Percentiles rank a stretch among this genome's conserved stretches.
These are phyloP conservation scores for Chaetomium tenue DNA, from an alignment of 495 filamentous ascomycete genomes.

Conservation along the genomic window DNA sequence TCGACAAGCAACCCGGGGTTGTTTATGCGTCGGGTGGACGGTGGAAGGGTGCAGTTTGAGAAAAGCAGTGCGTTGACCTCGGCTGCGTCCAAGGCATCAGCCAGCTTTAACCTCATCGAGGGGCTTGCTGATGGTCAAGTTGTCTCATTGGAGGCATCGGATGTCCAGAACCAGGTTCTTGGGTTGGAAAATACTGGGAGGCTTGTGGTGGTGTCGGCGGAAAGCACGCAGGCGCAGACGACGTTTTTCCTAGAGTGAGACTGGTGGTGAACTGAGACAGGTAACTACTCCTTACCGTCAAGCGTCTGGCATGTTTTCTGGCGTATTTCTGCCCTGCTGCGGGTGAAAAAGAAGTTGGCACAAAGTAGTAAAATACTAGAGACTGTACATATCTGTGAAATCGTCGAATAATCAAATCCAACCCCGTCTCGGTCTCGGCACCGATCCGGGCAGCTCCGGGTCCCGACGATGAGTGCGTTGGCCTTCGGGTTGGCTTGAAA, in stretches of 20 bases:
- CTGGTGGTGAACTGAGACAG: too few species aligned
- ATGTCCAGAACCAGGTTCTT: slow-evolving; percentile 21
- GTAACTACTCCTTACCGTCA: too few species aligned
- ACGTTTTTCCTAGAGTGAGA: slow-evolving; percentile 26
- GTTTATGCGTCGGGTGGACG: slow-evolving; percentile 21
- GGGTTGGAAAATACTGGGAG: slow-evolving; percentile 9
- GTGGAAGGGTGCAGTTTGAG: slow-evolving; percentile 22
- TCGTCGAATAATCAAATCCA: too few species aligned
- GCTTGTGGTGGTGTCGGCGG: slow-evolving; percentile 1
- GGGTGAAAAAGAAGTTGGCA: too few species aligned
- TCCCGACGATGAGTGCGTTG: background rate
- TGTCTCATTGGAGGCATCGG: slow-evolving; percentile 26
- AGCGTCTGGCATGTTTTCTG: too few species aligned
- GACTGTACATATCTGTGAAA: too few species aligned
- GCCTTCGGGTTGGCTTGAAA: too few species aligned
- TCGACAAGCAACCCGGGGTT: slow-evolving; percentile 26
- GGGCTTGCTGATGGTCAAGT: slow-evolving; percentile 22
- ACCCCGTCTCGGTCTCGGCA: background rate
- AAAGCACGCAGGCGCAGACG: background rate
- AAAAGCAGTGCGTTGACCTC: slow-evolving; percentile 1
- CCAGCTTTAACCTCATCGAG: slow-evolving; percentile 23
- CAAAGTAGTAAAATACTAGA: too few species aligned
- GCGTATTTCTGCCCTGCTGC: too few species aligned
- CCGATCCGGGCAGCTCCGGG: background rate
- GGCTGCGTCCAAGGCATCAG: slow-evolving; percentile 19